Evolutionary conservation across 176 grass and related monocot genomes (phyloP), one percentile per base, ranked within the genome.

Genomic region (Musa acuminata): DNA sequence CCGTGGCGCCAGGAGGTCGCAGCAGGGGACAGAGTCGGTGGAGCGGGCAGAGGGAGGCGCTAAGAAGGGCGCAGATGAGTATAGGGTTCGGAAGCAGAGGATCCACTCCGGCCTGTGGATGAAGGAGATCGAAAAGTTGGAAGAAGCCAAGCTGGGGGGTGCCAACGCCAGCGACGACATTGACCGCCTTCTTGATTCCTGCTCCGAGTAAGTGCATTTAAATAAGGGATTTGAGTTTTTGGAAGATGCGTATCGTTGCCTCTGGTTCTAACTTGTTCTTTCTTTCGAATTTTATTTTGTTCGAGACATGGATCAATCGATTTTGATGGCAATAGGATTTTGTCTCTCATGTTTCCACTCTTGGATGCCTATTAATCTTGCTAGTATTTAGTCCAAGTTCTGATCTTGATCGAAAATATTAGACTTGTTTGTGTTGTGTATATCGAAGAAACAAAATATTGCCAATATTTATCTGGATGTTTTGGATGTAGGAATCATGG

Each of bases 71-170:
- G 85, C 77, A 3, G 88, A 87, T 78, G 95, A 91, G 49, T 98
- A 98, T 71, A 88, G 86, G 82, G 69, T 84, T 24, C 88, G 87
- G 82, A 98, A 98, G 90, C 95, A 94, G 84, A 87, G 88, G 24
- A 89, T 98, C 55, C 90, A 98, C 75, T 88, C 90, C 1, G 86
- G 80, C 29, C 77, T 98, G 12, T 98, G 95, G 95, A 87, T 91
- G 72, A 94, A 94, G 88, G 90, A 89, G 80, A 94, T 94, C 22
- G 88, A 98, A 78, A 94, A 98, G 78, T 77, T 94, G 82, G 95
- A 94, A 86, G 90, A 98, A 80, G 80, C 76, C 20, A 89, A 87
- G 35, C 82, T 98, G 24, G 90, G 90, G 23, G 88, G 89, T 35
- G 68, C 67, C 10, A 79, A 73, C 55, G 67, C 82, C 65, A 81